Base-by-base conservation (phyloP, 1,284 basidiomycete genomes). In the Lentinula novae-zelandiae region DNA sequence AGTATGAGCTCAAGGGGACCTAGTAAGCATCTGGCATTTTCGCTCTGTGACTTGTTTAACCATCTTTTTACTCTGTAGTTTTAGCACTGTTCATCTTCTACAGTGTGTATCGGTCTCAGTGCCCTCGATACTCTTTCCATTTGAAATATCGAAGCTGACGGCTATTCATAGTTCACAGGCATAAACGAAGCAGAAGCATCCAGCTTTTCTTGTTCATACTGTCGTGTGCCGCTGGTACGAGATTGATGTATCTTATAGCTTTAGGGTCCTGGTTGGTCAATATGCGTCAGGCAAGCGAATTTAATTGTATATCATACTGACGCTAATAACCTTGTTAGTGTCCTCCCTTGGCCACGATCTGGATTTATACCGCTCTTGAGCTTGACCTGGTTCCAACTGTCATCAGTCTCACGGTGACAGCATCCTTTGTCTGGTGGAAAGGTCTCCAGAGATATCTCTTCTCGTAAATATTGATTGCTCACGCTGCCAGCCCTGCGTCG, bases 61-160 rank as follows among this genome's bases (percentile, higher is more conserved):
- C 63, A 40, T 65, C 58, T 42, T 3, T 57, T 51, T 36, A 65
- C 12, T 44, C 7, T 22, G 7, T 10, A 91, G 90, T 91, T 62
- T 73, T 93, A 62, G 82, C 83, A 0, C 59, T 89, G 27, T 89
- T 91, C 71, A 81, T 92, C 62, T 92, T 92, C 71, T 92, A 90
- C 70, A 87, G 91, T 90, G 67, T 68, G 89, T 69, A 12, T n/a
- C 48, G 20, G 27, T 12, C 12, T 33, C 20, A 15, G 20, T 12
- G n/a, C 15, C 13, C 40, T 6, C 10, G 20, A 15, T 55, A 66
- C 3, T 22, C 10, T 22, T 15, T 40, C 20, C 5, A 22, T 10
- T 34, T 33, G 49, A 34, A 33, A 17, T 48, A 49, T 20, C 54
- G 36, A 34, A 15, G n/a, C 55, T 60, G 60, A 61, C 61, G 20